phyloP scores from a whole-genome alignment of 176 grass and related monocot species.

The Sorghum bicolor region DNA sequence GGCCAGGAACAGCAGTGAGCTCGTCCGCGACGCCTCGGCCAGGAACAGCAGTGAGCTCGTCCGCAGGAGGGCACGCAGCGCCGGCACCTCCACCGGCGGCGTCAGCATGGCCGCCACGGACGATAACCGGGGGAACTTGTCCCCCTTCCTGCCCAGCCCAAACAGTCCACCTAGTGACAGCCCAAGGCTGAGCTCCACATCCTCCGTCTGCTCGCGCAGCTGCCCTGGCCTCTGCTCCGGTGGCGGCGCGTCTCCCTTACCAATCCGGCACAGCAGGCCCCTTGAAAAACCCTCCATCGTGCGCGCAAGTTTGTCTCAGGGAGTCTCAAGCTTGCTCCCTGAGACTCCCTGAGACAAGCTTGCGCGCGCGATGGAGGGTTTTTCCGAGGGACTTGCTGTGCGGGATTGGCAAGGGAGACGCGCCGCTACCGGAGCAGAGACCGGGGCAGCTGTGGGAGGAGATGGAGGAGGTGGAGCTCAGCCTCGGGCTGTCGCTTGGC shows the following conservation, averaged over 20 bases:
- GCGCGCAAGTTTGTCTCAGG: not conserved
- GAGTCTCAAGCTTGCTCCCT: too few species aligned
- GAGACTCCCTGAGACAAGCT: too few species aligned
- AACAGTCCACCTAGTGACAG: constrained; percentile 69
- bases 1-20: constrained; percentile 30
- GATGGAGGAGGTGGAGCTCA: constrained; percentile 46
- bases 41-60: too few species aligned
- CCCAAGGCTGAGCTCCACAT: constrained; percentile 64
- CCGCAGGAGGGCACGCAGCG: constrained; percentile 17
- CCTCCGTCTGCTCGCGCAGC: constrained; percentile 17
- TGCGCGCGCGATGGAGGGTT: too few species aligned
- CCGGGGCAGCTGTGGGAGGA: not conserved
- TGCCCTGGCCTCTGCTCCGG: not conserved
- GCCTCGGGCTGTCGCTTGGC: constrained; percentile 69
- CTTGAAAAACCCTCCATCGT: constrained; percentile 32
- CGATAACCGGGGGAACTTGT: constrained; percentile 48
- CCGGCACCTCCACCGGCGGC: constrained; percentile 4
- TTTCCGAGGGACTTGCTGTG: constrained; percentile 34
- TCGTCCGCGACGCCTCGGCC: too few species aligned
- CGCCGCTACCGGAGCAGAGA: too few species aligned
- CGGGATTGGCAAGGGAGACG: constrained; percentile 7
- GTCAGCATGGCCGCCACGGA: constrained; percentile 42
- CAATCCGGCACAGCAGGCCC: constrained; percentile 29
- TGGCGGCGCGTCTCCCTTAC: not conserved
- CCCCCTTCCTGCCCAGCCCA: constrained; percentile 36